A percentile compares a stretch with the other conserved stretches of the same genome.
Evolutionary conservation across 495 filamentous ascomycete genomes (phyloP).

Genomic region (Cercophora sp.): DNA sequence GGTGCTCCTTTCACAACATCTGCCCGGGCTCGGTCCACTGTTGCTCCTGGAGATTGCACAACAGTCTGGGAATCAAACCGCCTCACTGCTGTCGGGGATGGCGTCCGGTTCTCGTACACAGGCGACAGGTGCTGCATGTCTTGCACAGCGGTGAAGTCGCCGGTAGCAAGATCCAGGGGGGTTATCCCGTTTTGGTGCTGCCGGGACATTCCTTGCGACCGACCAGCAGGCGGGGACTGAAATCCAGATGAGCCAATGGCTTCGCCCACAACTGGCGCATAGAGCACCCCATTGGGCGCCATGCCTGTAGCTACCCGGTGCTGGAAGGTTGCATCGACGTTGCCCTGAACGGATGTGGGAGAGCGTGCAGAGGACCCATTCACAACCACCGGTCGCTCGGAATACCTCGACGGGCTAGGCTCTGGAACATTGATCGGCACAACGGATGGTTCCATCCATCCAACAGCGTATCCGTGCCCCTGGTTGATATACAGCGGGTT

Average conservation of each 20-base stretch:
- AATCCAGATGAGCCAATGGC: conserved; percentile 19
- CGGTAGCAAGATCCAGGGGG: conserved; percentile 44
- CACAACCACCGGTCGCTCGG: conserved; percentile 45
- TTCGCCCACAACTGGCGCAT: conserved; percentile 16
- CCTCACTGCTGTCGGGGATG: conserved; percentile 42
- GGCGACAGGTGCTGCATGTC: conserved; percentile 51
- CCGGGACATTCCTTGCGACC: conserved; percentile 32
- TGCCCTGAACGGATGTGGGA: conserved; percentile 12
- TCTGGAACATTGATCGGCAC: conserved; percentile 17
- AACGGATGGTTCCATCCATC: conserved; percentile 21
- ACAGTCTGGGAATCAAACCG: conserved; percentile 31
- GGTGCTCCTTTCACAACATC: conserved; percentile 15
- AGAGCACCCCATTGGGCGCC: conserved; percentile 16
- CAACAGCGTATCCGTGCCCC: conserved; percentile 18
- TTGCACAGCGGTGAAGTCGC: conserved; percentile 26
- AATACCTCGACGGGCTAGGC: conserved; percentile 25
- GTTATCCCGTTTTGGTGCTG: conserved; percentile 39
- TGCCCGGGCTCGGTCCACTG: conserved; percentile 12
- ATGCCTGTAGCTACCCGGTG: conserved; percentile 27
- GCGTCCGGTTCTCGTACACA: conserved; percentile 51
- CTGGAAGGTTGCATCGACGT: conserved; percentile 26
- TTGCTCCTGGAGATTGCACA: not conserved
- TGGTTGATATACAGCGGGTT: conserved; percentile 42
- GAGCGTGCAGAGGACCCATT: conserved; percentile 43
- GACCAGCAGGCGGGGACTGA: conserved; percentile 16